Conservation (phyloP, 2,329 filamentous ascomycete species). For the Didymella segeticola region DNA sequence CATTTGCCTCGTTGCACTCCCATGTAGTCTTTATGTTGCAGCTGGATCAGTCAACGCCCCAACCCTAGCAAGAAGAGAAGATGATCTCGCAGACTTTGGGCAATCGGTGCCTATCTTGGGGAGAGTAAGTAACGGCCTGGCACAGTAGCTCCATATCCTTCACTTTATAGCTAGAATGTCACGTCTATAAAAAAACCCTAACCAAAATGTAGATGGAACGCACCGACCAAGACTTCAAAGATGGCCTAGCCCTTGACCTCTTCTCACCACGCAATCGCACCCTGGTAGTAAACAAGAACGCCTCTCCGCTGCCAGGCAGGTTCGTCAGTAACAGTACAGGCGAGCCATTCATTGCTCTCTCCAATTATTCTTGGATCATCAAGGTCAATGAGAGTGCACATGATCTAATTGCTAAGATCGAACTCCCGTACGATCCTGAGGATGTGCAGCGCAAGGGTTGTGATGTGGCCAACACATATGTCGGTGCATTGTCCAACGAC, state of each 20-base stretch:
- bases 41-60: neutral
- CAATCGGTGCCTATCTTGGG: neutral
- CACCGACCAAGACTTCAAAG: conserved; percentile 44
- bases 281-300: conserved; percentile 40
- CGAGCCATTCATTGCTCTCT: conserved; percentile 37
- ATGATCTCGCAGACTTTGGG: neutral
- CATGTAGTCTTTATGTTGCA: neutral
- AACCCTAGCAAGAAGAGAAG: neutral
- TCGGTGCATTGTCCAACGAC: conserved; percentile 17
- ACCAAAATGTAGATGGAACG: conserved; percentile 17
- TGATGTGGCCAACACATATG: neutral
- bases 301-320: neutral
- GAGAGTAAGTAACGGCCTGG: neutral
- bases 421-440: conserved; percentile 38
- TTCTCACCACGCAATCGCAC: conserved; percentile 43
- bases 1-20: no score
- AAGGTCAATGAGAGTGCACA: conserved; percentile 41
- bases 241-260: conserved; percentile 44
- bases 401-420: conserved; percentile 46
- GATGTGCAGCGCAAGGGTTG: conserved; percentile 11
- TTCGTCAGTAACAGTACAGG: conserved; percentile 42
- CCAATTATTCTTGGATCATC: conserved; percentile 43
- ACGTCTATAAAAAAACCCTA: neutral
- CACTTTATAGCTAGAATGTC: neutral
- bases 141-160: neutral